Base-by-base conservation (phyloP, 306 rosid species). In the Vigna mungo region DNA sequence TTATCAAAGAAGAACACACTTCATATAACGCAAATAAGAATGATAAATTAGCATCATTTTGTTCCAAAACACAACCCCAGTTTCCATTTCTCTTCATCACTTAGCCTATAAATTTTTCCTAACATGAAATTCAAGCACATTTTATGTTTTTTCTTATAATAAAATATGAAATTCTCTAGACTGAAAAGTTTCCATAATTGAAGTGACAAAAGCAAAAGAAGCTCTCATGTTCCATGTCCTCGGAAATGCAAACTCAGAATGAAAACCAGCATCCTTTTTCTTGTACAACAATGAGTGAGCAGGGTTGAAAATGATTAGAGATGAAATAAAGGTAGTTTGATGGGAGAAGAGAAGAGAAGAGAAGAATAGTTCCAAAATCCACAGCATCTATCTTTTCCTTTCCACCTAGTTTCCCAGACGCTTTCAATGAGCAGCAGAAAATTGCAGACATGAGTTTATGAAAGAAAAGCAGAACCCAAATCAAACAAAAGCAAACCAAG, bases 241-340 rank as follows among this genome's bases (percentile, higher is more conserved):
- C 3, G 76, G 80, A 58, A 78, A 82, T 68, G 66, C 71, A 83
- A 74, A 62, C 58, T 3, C 54, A 44, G 70, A 76, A 68, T 15
- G 59, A 71, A 43, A 44, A 84, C 30, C 15, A 58, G 9, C 11
- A 25, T 4, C 16, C 46, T 75, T 78, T 78, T 59, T 65, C 18
- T 23, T 67, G 52, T 8, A 7, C 23, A 48, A 83, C 46, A 72
- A 66, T 20, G 32, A 27, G 46, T 44, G 59, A 23, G 79, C 79
- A 64, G 66, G 61, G 55, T 70, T 76, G 87, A 84, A 84, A 84
- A 84, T 80, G 87, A 84, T 84, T 76, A 80, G 76, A 80, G 82
- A 80, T 61, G 82, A 75, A 84, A 56, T 9, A 80, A 80, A 84
- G 81, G 71, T 34, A 12, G 30, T 43, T 60, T 6, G 53, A 43